These are phyloP conservation scores for Corylus americana DNA, from an alignment of 306 rosid species.

Conservation along the genomic window DNA sequence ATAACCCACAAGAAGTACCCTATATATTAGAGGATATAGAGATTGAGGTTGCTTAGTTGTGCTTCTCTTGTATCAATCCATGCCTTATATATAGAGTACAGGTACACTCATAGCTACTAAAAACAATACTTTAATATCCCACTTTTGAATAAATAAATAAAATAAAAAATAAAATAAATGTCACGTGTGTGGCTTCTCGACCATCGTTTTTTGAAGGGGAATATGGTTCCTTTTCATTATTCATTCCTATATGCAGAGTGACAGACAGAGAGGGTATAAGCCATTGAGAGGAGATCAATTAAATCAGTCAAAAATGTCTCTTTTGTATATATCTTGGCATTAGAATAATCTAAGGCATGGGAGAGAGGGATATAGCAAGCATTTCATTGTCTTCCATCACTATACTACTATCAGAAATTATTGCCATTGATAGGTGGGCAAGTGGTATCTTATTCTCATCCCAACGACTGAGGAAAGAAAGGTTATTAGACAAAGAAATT, in stretches of 20 bases:
- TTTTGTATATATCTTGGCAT: constrained; percentile 6
- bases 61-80: background rate
- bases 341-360: constrained; percentile 16
- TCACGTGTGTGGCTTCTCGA: constrained; percentile 30
- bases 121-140: background rate
- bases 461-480: constrained; percentile 28
- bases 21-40: background rate
- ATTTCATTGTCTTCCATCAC: background rate
- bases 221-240: constrained; percentile 40
- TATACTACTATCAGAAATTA: background rate
- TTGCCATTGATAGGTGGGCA: constrained; percentile 12
- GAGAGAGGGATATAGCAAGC: background rate
- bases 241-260: background rate
- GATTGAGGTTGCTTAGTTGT: background rate
- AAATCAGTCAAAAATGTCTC: background rate
- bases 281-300: background rate
- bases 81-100: background rate
- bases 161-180: background rate
- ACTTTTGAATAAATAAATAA: constrained; percentile 4
- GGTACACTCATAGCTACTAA: background rate
- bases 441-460: constrained; percentile 32
- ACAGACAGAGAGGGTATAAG: background rate
- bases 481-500: constrained; percentile 2
- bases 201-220: constrained; percentile 35
- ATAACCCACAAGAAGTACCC: background rate